Base-by-base conservation (phyloP, 192 early-diverging fungal species). In the Coemansia sp. region DNA sequence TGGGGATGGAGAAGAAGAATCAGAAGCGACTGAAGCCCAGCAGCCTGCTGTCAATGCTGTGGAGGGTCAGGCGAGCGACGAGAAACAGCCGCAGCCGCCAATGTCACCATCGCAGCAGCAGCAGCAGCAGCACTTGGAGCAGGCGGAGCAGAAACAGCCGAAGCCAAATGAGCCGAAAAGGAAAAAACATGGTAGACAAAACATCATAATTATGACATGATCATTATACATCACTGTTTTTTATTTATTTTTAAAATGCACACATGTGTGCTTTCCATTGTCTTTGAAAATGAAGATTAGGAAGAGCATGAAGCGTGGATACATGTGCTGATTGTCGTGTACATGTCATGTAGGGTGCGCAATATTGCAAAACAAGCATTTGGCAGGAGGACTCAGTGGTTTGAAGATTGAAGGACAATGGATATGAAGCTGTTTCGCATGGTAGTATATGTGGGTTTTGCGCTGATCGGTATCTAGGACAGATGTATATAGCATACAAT, bases 171-270 rank as follows among this genome's bases (percentile, higher is more conserved):
- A 59, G 42, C 51, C 67, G 25, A 68, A 68, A 58, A 75, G 68
- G 51, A 76, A 76, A 48, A 69, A 69, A 42, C 68, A 77, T 29
- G 35, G 64, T 35, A 59, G 65, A 29, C 68, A 71, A 34, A 67
- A 67, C 52, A 77, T 77, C 34, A 77, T 71, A 21, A 77, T 77
- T 46, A 64, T 71, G 40, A 61, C 74, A 7, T 76, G 66, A 67
- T 46, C 46, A 30, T 7, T 7, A 10, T 23, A 8, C 8, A 33
- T 33, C 42, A 43, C 59, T 60, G 20, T 63, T 59, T 64, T 33
- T 0, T 35, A 26, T 43, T 29, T 59, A 20, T 58, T 13, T 23
- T 58, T 67, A 2, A 4, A 8, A 29, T 66, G 49, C 37, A 15
- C 16, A n/a, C 13, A 51, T 51, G 25, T 51, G 7, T 26, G 23